Conservation (phyloP, 2,329 filamentous ascomycete species). For the Plenodomus lindquistii region DNA sequence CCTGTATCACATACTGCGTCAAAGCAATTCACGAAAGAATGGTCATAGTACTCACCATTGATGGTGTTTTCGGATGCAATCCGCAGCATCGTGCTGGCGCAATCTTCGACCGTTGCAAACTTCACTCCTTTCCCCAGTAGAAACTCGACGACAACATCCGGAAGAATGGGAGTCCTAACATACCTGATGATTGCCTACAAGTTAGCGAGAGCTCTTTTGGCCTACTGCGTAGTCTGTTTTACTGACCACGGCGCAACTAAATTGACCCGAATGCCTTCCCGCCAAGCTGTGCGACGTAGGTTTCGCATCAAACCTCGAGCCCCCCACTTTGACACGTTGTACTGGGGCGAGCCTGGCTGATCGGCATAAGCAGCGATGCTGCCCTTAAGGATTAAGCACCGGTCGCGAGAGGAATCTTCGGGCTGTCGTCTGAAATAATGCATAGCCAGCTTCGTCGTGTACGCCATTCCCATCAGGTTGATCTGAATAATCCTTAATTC, state of each 20-base stretch:
- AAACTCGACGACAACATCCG: constrained; percentile 5
- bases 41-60: no score
- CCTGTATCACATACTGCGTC: no score
- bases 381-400: constrained; percentile 12
- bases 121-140: constrained; percentile 5
- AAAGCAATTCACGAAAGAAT: no score
- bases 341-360: constrained; percentile 9
- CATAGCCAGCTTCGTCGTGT: constrained; percentile 9
- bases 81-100: no score
- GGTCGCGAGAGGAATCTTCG: constrained; percentile 2
- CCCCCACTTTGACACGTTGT: constrained; percentile 11
- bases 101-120: constrained; percentile 10
- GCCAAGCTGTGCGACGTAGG: constrained; percentile 5
- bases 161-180: constrained; percentile 11
- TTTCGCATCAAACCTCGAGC: constrained; percentile 12
- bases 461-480: constrained; percentile 2
- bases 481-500: constrained; percentile 3
- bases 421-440: constrained; percentile 11
- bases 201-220: no score
- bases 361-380: constrained; percentile 10
- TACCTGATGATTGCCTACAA: no score
- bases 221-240: no score
- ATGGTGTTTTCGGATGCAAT: no score
- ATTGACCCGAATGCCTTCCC: constrained; percentile 9
- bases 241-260: constrained; percentile 6